Percentiles rank a stretch among this genome's conserved stretches.
Evolutionary conservation across 768 basidiomycete species (phyloP).

Genomic region (Hygrophorus russula): DNA sequence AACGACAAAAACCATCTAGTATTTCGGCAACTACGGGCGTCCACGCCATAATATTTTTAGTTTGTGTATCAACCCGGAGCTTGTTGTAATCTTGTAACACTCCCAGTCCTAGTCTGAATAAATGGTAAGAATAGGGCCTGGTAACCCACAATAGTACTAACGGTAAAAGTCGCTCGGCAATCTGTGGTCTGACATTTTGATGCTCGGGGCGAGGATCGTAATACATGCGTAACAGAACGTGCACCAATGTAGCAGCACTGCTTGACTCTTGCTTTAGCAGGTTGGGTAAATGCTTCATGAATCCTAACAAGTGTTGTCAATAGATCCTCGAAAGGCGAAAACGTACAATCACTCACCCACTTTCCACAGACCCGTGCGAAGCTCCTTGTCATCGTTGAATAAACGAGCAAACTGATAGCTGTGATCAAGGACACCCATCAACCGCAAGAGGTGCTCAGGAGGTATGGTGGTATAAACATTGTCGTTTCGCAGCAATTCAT

Average conservation of each 20-base stretch:
- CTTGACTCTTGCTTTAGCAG: slow-evolving; percentile 97
- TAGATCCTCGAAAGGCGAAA: not conserved
- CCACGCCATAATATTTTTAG: slow-evolving; percentile 94
- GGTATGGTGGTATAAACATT: slow-evolving; percentile 91
- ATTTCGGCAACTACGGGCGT: slow-evolving; percentile 98
- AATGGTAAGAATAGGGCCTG: slow-evolving; percentile 6
- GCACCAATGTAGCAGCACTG: slow-evolving; percentile 89
- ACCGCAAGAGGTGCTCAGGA: slow-evolving; percentile 80
- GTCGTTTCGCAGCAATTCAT: slow-evolving; percentile 86
- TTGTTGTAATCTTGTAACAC: slow-evolving; percentile 88
- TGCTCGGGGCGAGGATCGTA: slow-evolving; percentile 84
- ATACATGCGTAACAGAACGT: slow-evolving; percentile 89
- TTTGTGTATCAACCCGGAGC: slow-evolving; percentile 81
- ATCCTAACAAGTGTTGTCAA: slow-evolving; percentile 41
- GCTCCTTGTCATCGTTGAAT: slow-evolving; percentile 98
- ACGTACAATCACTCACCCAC: slow-evolving; percentile 58
- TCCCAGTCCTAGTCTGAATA: slow-evolving; percentile 65
- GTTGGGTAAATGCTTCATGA: slow-evolving; percentile 99
- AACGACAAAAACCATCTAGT: slow-evolving; percentile 76
- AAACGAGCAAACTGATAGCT: slow-evolving; percentile 95
- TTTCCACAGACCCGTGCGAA: slow-evolving; percentile 97
- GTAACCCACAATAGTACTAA: slow-evolving; percentile 22
- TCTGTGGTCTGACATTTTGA: slow-evolving; percentile 72
- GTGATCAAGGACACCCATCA: slow-evolving; percentile 95
- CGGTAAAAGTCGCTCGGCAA: slow-evolving; percentile 63